phyloP scores from a whole-genome alignment of 1,139 yeast species.

The Tardiomyces digboiensis region DNA sequence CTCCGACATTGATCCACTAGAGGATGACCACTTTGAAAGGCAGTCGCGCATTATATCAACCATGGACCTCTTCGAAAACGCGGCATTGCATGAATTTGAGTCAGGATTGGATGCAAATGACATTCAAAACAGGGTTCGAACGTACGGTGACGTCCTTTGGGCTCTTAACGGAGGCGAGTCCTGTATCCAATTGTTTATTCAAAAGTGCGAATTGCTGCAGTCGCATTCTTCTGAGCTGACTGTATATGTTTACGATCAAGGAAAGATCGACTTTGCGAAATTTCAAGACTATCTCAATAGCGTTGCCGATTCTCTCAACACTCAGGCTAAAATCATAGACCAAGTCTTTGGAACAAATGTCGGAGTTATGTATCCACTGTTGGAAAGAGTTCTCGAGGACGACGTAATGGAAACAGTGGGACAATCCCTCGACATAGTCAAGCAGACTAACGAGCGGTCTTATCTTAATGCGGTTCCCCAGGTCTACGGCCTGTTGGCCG shows the following conservation, averaged over 20 bases:
- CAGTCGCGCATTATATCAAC: constrained; percentile 35
- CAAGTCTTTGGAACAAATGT: constrained; percentile 21
- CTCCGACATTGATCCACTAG: constrained; percentile 31
- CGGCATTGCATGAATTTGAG: constrained; percentile 64
- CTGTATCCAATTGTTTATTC: constrained; percentile 38
- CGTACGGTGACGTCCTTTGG: constrained; percentile 26
- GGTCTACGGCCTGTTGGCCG: constrained; percentile 13
- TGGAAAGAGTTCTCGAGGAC: constrained; percentile 29
- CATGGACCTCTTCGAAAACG: constrained; percentile 66
- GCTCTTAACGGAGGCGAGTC: constrained; percentile 32
- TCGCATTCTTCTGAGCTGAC: background rate
- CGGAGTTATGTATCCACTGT: constrained; percentile 22
- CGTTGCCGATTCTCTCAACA: constrained; percentile 28
- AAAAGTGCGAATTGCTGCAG: constrained; percentile 25
- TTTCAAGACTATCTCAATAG: constrained; percentile 22
- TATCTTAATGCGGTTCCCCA: constrained; percentile 18
- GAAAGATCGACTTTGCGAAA: constrained; percentile 25
- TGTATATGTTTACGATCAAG: constrained; percentile 8
- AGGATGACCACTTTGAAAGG: constrained; percentile 35
- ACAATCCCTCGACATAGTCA: constrained; percentile 16
- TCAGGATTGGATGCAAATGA: constrained; percentile 43
- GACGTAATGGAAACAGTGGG: constrained; percentile 24
- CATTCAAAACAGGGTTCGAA: constrained; percentile 29
- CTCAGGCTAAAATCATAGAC: constrained; percentile 29
- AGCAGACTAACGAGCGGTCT: background rate